A percentile compares a stretch with the other conserved stretches of the same genome.
Evolutionary conservation across 78 protist genomes (phyloP).

Genomic region (Dictyostelium firmibasis): DNA sequence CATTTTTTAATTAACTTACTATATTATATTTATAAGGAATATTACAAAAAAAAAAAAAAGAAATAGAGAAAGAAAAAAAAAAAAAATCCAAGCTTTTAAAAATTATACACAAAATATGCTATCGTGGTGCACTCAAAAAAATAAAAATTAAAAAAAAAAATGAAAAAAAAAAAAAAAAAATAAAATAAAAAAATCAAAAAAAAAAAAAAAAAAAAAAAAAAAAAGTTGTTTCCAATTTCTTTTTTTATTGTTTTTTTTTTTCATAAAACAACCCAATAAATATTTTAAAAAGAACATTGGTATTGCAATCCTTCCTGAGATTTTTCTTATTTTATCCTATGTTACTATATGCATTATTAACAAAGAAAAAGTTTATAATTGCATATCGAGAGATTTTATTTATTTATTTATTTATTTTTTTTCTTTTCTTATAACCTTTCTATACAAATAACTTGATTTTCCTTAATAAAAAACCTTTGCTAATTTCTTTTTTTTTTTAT

Average conservation of each 20-base stretch:
- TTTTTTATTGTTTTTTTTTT: neutral
- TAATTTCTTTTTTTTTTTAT: too few relatives aligned
- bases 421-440: too few relatives aligned
- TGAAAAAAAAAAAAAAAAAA: neutral
- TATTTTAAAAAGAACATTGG: too few relatives aligned
- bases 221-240: neutral
- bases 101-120: neutral
- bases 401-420: too few relatives aligned
- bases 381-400: too few relatives aligned
- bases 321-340: too few relatives aligned
- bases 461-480: too few relatives aligned
- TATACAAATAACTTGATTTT: too few relatives aligned
- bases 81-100: neutral
- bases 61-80: neutral
- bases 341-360: too few relatives aligned
- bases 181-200: neutral
- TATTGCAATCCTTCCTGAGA: too few relatives aligned
- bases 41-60: neutral
- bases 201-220: neutral
- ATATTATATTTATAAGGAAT: neutral
- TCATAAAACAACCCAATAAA: too few relatives aligned
- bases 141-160: neutral
- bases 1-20: conserved; percentile 27
- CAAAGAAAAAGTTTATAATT: too few relatives aligned
- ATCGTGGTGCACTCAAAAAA: neutral